Evolutionary conservation across 2,329 filamentous ascomycete species (phyloP), one percentile per base, ranked within the genome.

Genomic region (Hysterium pulicare): DNA sequence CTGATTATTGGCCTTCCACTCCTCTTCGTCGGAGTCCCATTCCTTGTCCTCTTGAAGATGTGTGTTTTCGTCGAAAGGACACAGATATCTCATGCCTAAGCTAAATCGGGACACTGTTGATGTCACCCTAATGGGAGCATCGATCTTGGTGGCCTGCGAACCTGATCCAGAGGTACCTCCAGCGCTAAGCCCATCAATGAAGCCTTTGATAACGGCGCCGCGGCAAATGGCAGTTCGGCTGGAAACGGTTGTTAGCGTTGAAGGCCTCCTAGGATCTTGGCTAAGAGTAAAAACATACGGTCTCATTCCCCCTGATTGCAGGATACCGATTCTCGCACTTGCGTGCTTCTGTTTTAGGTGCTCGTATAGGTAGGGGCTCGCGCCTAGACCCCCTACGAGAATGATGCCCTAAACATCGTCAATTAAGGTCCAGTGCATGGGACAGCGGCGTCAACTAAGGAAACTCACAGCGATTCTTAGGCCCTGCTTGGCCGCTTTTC

Each of bases 221-320:
- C 34, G 34, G 34, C 34, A 37, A 24, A 37, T 37, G 11, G 17
- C 21, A 13, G 34, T 37, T 19, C 32, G 32, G 17, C 32, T 34
- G 32, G 32, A 34, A 19, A 34, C 4, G n/a, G 3, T 16, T 5
- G 3, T 34, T 10, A 5, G 4, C 32, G 17, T 15, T 3, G 28
- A 31, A 31, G 28, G 28, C 5, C 28, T 31, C 16, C 8, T 31
- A 31, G 8, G 8, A 3, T 8, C 28, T 31, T 31, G 8, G 28
- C 13, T 22, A n/a, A 5, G 28, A 24, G 28, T 23, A 2, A 24
- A 38, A 38, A 23, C 3, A 7, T 13, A 28, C 13, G 24, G 24
- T 7, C 7, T 28, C 7, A 8, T 28, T 13, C 24, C 24, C 13
- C 8, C 7, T 8, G 24, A 7, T 13, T 28, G 24, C 7, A 28